phyloP scores from a whole-genome alignment of 148 eudicot genomes.

The Simmondsia chinensis region DNA sequence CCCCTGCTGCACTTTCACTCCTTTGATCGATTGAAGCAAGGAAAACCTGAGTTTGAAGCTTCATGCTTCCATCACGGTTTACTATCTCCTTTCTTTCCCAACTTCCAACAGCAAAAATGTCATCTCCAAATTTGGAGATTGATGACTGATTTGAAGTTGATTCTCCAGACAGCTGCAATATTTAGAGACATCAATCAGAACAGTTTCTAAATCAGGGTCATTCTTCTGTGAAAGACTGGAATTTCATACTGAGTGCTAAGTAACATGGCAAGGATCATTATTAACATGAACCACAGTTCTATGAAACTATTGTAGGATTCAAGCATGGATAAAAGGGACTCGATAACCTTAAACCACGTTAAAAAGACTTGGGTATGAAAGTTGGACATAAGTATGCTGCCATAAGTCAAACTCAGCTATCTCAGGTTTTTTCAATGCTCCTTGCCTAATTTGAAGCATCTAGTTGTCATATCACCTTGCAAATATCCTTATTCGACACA shows the following conservation, averaged over 20 bases:
- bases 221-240: neutral
- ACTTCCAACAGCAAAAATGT: constrained; percentile 60
- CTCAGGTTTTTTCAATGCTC: too few species aligned
- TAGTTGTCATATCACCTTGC: too few species aligned
- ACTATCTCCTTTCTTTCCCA: constrained; percentile 61
- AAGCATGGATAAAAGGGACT: too few species aligned
- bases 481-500: too few species aligned
- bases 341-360: too few species aligned
- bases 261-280: too few species aligned
- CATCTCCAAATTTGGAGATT: constrained; percentile 62
- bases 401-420: too few species aligned
- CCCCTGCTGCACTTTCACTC: constrained; percentile 71
- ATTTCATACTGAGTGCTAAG: neutral
- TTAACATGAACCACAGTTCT: too few species aligned
- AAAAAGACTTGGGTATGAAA: too few species aligned
- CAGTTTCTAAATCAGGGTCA: neutral
- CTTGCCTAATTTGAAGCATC: too few species aligned
- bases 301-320: too few species aligned
- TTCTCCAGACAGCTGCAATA: constrained; percentile 30
- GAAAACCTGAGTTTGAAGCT: constrained; percentile 56
- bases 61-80: constrained; percentile 68
- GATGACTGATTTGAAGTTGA: constrained; percentile 21
- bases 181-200: constrained; percentile 1
- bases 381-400: too few species aligned
- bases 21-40: constrained; percentile 84